These are phyloP conservation scores for Penicillium bovifimosum DNA, from an alignment of 495 filamentous ascomycete species.

Conservation along the genomic window DNA sequence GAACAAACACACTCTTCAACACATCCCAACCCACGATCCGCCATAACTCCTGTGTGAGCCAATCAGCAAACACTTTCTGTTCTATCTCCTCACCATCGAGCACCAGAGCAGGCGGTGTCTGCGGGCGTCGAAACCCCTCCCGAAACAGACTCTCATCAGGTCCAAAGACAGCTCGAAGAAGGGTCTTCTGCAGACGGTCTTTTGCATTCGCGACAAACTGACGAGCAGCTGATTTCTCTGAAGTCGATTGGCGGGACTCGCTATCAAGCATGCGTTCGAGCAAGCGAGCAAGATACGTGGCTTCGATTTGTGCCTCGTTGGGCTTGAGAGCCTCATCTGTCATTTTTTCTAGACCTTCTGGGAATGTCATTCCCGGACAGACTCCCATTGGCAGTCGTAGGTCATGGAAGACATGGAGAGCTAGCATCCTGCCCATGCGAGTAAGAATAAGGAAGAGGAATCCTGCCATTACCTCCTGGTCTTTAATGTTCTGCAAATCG, in stretches of 20 bases:
- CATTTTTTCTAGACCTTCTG: constrained; percentile 25
- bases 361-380: constrained; percentile 21
- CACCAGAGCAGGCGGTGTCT: constrained; percentile 18
- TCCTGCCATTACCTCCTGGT: constrained; percentile 35
- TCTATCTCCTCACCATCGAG: not conserved
- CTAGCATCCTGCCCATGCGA: constrained; percentile 36
- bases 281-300: constrained; percentile 34
- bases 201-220: constrained; percentile 23
- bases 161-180: constrained; percentile 39
- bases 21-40: constrained; percentile 47
- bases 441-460: constrained; percentile 31
- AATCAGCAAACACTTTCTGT: constrained; percentile 29
- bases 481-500: constrained; percentile 17
- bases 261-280: constrained; percentile 29
- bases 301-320: constrained; percentile 23
- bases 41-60: constrained; percentile 47
- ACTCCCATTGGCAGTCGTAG: constrained; percentile 22
- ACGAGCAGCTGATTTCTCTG: not conserved
- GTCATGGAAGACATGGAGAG: constrained; percentile 33
- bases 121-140: constrained; percentile 19
- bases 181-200: constrained; percentile 34
- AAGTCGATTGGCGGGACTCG: not conserved
- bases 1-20: constrained; percentile 11
- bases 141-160: constrained; percentile 24
- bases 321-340: constrained; percentile 17